A percentile compares a stretch with the other conserved stretches of the same genome.
Conservation (phyloP, 2,329 filamentous ascomycete species). For the Alternaria triticina region DNA sequence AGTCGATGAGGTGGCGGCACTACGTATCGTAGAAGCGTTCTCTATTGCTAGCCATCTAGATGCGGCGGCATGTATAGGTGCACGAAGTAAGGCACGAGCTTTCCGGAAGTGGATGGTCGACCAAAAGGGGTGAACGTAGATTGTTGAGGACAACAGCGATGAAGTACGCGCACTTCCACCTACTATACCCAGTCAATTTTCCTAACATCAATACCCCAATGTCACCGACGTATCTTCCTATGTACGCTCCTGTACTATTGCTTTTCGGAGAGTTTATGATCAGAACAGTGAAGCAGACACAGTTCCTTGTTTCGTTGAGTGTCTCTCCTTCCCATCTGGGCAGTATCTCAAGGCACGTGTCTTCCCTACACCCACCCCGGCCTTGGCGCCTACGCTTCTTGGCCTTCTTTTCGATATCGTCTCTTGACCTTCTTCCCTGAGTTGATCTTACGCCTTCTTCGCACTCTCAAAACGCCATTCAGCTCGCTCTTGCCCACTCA, state of each 20-base stretch:
- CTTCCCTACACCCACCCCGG: not conserved
- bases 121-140: not conserved
- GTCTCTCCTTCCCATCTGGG: not conserved
- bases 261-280: not conserved
- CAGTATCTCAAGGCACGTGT: not conserved
- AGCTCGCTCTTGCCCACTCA: not conserved
- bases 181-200: not conserved
- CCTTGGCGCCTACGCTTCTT: not conserved
- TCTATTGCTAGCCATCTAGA: constrained; percentile 31
- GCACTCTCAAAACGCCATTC: not conserved
- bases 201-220: not conserved
- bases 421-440: not conserved
- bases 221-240: not conserved
- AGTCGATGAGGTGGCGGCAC: constrained; percentile 6
- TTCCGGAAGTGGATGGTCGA: constrained; percentile 28
- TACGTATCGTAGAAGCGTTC: constrained; percentile 31
- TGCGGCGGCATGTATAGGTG: constrained; percentile 3
- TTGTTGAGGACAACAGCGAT: not conserved
- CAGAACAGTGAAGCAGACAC: not conserved
- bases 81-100: constrained; percentile 21
- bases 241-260: not conserved
- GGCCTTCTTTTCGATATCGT: not conserved
- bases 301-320: not conserved
- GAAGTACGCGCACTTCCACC: not conserved
- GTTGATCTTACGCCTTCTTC: not conserved